Base-by-base conservation (phyloP, 2,329 filamentous ascomycete species). In the Fonsecaea nubica region DNA sequence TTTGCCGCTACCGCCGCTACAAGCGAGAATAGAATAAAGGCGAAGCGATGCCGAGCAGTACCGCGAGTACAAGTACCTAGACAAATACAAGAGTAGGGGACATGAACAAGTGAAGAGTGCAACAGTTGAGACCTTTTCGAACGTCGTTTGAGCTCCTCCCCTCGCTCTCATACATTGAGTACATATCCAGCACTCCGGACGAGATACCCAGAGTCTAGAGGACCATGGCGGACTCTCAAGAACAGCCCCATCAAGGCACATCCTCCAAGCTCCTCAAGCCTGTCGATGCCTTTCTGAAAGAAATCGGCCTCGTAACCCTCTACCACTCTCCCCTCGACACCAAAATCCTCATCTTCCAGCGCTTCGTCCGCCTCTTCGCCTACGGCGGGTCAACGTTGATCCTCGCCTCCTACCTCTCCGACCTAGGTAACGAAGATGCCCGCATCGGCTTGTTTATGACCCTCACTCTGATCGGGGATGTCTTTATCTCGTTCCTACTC, bases 371-470 rank as follows among this genome's bases (percentile, higher is more conserved):
- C 62, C 85, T 89, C 77, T 86, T 89, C 70, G 86, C 87, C n/a
- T 89, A 88, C 68, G 87, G 87, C 56, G 84, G 85, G 62, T 84
- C 83, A 21, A 84, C 86, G 0, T 80, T 90, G 53, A 85, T 89
- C 59, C 80, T 90, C 53, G 87, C 86, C 10, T 84, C 87, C 15
- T 89, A 88, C 74, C 84, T 90, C 58, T 82, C 84, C 6, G 81
- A 83, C 21, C 76, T 89, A 12, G 76, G 79, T 0, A 83, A 88
- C 62, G 80, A 86, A 0, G 87, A 89, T 74, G 79, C 83, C 32
- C 82, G 80, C 25, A 89, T 89, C 65, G 87, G 87, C 5, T 73
- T 89, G 6, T 89, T 90, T 71, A 88, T 90, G 86, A 88, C 85
- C 0, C 76, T 89, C 42, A 90, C 87, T 0, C 79, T 89, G 13